These are phyloP conservation scores for Mucor mucedo DNA, from an alignment of 371 early-diverging fungal species.

Conservation along the genomic window DNA sequence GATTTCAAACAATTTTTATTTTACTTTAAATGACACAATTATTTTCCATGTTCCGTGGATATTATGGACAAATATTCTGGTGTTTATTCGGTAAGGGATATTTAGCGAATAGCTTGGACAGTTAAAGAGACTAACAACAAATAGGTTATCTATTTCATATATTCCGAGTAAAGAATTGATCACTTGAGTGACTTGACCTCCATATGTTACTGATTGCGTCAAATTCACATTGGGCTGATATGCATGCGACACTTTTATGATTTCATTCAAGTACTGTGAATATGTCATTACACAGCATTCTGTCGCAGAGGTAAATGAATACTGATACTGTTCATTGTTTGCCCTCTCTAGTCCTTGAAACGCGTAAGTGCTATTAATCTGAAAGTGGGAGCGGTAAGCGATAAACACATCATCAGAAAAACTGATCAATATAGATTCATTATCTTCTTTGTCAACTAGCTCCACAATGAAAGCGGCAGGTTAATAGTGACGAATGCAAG, in stretches of 20 bases:
- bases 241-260: neutral
- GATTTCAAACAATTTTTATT: too few species aligned
- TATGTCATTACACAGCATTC: neutral
- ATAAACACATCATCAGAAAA: too few species aligned
- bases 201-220: neutral
- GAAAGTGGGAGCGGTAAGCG: too few species aligned
- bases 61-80: constrained; percentile 21
- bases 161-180: constrained; percentile 38
- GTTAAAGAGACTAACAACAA: constrained; percentile 32
- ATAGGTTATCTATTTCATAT: constrained; percentile 33
- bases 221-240: neutral
- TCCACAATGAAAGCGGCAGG: too few species aligned
- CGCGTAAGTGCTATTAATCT: too few species aligned
- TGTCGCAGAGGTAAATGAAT: too few species aligned
- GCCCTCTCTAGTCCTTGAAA: too few species aligned
- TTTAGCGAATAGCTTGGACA: constrained; percentile 13
- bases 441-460: too few species aligned
- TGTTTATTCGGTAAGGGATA: constrained; percentile 30
- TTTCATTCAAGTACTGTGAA: neutral
- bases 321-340: too few species aligned
- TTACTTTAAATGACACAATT: too few species aligned
- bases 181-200: constrained; percentile 33
- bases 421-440: too few species aligned
- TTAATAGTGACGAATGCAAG: too few species aligned
- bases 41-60: constrained; percentile 30